Conservation (phyloP, 768 basidiomycete species). For the Kwoniella sp. region DNA sequence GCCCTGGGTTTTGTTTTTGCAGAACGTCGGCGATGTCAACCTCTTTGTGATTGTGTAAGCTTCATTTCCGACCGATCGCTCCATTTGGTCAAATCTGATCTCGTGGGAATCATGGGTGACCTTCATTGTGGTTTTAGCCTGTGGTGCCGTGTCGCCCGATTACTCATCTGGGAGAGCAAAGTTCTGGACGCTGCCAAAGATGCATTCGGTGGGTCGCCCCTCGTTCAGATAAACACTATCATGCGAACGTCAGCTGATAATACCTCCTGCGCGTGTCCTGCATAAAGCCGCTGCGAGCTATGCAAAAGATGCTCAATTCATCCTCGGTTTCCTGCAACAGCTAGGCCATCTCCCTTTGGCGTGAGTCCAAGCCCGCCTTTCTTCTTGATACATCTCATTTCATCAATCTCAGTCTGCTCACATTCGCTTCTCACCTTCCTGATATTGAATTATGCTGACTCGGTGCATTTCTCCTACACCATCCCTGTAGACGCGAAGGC, state of each 20-base stretch:
- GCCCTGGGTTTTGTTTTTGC: too few species aligned
- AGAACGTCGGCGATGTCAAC: constrained; percentile 27
- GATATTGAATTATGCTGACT: too few species aligned
- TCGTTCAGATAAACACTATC: too few species aligned
- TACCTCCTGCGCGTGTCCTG: not conserved
- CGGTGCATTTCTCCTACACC: too few species aligned
- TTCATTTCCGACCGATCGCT: too few species aligned
- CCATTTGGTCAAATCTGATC: too few species aligned
- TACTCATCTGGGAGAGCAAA: constrained; percentile 23
- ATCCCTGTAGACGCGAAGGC: constrained; percentile 3
- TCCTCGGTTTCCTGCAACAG: constrained; percentile 10
- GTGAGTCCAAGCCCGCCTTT: constrained; percentile 15
- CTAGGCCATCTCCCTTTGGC: constrained; percentile 5
- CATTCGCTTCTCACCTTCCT: too few species aligned
- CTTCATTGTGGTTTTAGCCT: constrained; percentile 19
- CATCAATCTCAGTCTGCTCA: too few species aligned
- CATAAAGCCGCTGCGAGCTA: constrained; percentile 21
- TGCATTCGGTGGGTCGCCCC: constrained; percentile 5
- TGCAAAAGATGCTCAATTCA: constrained; percentile 13
- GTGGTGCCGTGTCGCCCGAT: constrained; percentile 14
- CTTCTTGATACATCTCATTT: too few species aligned
- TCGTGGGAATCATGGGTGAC: too few species aligned
- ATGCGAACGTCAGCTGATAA: not conserved
- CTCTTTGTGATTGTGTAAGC: constrained; percentile 26
- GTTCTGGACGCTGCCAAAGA: constrained; percentile 14